Evolutionary conservation across 768 basidiomycete species (phyloP).

Genomic region (Neoboletus magnificus): DNA sequence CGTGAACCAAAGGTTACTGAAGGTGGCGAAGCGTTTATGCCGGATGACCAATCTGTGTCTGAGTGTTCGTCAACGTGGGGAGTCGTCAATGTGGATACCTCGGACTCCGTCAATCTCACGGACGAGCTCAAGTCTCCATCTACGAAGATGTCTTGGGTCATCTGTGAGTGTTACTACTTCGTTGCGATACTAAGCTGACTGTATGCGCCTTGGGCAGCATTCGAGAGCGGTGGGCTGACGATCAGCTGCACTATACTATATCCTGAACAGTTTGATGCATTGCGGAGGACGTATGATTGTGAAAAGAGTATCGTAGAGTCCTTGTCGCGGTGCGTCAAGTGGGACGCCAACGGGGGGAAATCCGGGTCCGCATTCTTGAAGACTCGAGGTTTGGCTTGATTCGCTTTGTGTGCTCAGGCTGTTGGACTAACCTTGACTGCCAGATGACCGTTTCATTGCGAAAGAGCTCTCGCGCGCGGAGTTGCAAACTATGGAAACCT

Average conservation of each 20-base stretch:
- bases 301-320: conserved; percentile 94
- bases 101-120: conserved; percentile 64
- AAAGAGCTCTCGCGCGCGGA: conserved; percentile 92
- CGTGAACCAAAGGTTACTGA: conserved; percentile 56
- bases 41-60: conserved; percentile 77
- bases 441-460: conserved; percentile 98
- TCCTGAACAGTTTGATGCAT: conserved; percentile 94
- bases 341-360: conserved; percentile 94
- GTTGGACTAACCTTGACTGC: not conserved
- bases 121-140: conserved; percentile 75
- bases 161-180: conserved; percentile 48
- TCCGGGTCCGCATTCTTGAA: conserved; percentile 97
- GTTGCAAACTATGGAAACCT: conserved; percentile 91
- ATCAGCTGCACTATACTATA: conserved; percentile 95
- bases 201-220: conserved; percentile 47
- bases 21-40: conserved; percentile 86
- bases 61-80: conserved; percentile 92
- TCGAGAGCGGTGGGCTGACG: conserved; percentile 84
- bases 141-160: conserved; percentile 77
- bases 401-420: not conserved
- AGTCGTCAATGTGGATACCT: conserved; percentile 77
- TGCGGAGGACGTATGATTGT: conserved; percentile 90
- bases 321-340: conserved; percentile 90
- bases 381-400: conserved; percentile 65
- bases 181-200: conserved; percentile 2